Conservation (phyloP, 2,329 filamentous ascomycete genomes). For the Fusarium ramigenum region DNA sequence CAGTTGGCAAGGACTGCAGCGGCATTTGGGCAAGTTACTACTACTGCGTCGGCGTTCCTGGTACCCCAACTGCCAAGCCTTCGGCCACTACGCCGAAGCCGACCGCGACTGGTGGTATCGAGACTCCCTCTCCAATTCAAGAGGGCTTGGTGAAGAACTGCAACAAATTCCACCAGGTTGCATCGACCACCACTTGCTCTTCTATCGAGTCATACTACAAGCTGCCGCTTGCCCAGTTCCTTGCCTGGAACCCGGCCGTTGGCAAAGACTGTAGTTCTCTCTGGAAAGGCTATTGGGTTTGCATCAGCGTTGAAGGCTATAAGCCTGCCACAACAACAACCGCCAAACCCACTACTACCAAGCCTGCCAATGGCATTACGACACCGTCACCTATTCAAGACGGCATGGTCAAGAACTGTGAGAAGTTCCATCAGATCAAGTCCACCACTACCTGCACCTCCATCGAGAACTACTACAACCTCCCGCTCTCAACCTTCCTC, state of each 20-base stretch:
- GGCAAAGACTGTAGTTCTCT: neutral
- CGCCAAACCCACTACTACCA: neutral
- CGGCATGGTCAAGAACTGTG: neutral
- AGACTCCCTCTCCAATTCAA: conserved; percentile 1
- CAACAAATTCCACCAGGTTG: conserved; percentile 24
- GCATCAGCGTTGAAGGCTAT: neutral
- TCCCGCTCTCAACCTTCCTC: neutral
- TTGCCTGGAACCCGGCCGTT: neutral
- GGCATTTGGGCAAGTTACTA: neutral
- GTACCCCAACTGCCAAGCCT: accelerated
- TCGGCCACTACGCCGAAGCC: accelerated
- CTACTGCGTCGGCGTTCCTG: neutral
- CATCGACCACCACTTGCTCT: conserved; percentile 36
- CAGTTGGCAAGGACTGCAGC: neutral
- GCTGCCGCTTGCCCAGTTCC: neutral
- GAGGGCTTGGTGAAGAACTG: neutral
- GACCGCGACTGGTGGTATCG: accelerated
- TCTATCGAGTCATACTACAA: conserved; percentile 34
- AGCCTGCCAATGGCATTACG: neutral
- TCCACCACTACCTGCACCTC: neutral
- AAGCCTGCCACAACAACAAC: neutral
- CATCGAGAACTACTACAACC: conserved; percentile 1
- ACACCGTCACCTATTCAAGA: neutral
- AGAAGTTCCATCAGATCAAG: neutral
- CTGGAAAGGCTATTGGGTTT: neutral